Percentiles rank a stretch among this genome's conserved stretches.
Evolutionary conservation across 2,329 filamentous ascomycete genomes (phyloP).

Genomic region (Lasiodiplodia hormozganensis): DNA sequence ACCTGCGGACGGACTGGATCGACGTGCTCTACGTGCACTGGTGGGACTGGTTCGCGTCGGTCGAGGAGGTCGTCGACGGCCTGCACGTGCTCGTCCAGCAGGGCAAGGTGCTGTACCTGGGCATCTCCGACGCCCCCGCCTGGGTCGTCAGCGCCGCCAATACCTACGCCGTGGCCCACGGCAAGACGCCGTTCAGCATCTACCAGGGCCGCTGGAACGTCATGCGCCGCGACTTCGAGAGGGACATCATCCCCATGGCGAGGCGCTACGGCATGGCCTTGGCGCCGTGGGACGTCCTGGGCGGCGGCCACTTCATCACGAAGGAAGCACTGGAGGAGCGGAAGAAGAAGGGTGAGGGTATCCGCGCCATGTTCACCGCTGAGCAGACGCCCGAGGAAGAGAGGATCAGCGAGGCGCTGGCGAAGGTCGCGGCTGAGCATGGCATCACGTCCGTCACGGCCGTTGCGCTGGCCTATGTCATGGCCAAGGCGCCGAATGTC

Average conservation of each 20-base stretch:
- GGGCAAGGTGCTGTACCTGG: constrained; percentile 54
- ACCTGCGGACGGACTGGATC: constrained; percentile 72
- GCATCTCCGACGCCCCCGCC: constrained; percentile 53
- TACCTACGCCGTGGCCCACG: constrained; percentile 47
- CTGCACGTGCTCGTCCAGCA: constrained; percentile 50
- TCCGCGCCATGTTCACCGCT: not conserved
- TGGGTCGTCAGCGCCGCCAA: constrained; percentile 44
- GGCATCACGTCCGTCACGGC: constrained; percentile 6
- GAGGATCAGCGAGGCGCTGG: constrained; percentile 3
- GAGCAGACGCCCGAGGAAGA: not conserved
- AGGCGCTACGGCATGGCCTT: constrained; percentile 50
- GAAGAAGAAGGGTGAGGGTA: constrained; percentile 47
- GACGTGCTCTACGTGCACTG: constrained; percentile 56
- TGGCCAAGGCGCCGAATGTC: constrained; percentile 69
- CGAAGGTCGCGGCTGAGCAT: constrained; percentile 4
- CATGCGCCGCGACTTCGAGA: constrained; percentile 52
- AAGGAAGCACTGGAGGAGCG: constrained; percentile 46
- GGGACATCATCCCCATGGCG: constrained; percentile 55
- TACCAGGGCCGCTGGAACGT: constrained; percentile 53
- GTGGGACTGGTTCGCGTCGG: constrained; percentile 51
- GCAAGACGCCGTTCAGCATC: constrained; percentile 47
- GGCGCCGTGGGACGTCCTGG: constrained; percentile 62
- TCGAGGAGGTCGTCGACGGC: constrained; percentile 53
- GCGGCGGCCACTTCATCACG: constrained; percentile 52
- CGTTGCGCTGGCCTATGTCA: constrained; percentile 74